Percentiles rank a stretch among this genome's conserved stretches.
Evolutionary conservation across 176 grass and related monocot genomes (phyloP).

Genomic region (Microstegium vimineum): DNA sequence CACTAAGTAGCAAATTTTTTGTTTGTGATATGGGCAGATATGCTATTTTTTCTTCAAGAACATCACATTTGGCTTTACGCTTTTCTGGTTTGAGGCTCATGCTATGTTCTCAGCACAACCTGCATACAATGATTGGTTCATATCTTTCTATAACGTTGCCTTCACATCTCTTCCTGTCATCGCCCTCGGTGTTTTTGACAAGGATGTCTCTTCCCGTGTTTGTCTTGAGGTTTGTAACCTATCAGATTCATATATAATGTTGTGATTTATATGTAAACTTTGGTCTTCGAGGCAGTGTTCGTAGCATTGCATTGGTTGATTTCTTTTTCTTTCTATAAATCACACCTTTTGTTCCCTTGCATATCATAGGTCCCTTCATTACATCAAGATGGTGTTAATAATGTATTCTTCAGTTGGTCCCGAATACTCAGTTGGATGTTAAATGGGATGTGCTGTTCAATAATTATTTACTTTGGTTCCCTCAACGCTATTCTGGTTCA

Average conservation of each 20-base stretch:
- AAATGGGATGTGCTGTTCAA: slow-evolving; percentile 64
- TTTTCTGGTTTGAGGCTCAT: slow-evolving; percentile 90
- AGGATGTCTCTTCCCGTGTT: slow-evolving; percentile 81
- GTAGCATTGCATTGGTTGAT: neutral
- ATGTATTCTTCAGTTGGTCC: slow-evolving; percentile 77
- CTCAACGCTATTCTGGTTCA: slow-evolving; percentile 51
- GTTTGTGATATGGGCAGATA: slow-evolving; percentile 56
- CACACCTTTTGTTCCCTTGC: neutral
- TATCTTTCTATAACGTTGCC: slow-evolving; percentile 85
- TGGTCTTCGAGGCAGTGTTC: neutral
- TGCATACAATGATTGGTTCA: slow-evolving; percentile 94
- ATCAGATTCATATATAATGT: neutral
- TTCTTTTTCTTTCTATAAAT: neutral
- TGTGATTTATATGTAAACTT: neutral
- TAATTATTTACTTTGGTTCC: slow-evolving; percentile 79
- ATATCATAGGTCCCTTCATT: slow-evolving; percentile 65
- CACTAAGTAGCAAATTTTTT: slow-evolving; percentile 11
- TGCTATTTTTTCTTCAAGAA: slow-evolving; percentile 99
- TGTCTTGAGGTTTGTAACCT: slow-evolving; percentile 61
- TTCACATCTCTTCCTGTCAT: slow-evolving; percentile 98
- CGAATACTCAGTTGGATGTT: slow-evolving; percentile 76
- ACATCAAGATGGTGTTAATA: slow-evolving; percentile 88
- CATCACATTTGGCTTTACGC: slow-evolving; percentile 75
- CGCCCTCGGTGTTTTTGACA: slow-evolving; percentile 86
- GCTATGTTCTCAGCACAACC: slow-evolving; percentile 86